phyloP scores from a whole-genome alignment of 192 early-diverging fungal genomes.

The Coemansia sp. region DNA sequence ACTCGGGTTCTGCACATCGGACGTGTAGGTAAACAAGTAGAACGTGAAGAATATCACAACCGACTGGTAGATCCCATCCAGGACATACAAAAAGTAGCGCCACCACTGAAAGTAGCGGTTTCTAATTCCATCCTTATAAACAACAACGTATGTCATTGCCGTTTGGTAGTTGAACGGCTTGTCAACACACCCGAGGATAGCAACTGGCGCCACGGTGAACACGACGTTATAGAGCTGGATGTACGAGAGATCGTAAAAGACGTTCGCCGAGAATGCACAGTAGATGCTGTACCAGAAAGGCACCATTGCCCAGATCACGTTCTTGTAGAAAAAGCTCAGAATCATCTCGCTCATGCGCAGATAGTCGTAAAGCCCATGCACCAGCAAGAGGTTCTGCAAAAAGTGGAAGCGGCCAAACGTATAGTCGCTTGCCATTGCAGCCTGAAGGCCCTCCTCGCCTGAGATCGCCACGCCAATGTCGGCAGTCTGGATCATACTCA shows the following conservation, averaged over 20 bases:
- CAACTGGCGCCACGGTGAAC: conserved; percentile 67
- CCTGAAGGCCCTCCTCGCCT: conserved; percentile 85
- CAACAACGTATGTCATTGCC: conserved; percentile 59
- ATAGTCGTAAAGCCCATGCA: conserved; percentile 93
- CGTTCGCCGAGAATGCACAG: conserved; percentile 85
- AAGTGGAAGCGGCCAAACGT: conserved; percentile 90
- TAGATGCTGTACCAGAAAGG: conserved; percentile 95
- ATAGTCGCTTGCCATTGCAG: conserved; percentile 94
- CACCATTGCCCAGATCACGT: conserved; percentile 88
- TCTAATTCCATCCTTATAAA: conserved; percentile 85
- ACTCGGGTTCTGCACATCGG: conserved; percentile 51
- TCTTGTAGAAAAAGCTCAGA: conserved; percentile 96
- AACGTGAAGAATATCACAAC: conserved; percentile 81
- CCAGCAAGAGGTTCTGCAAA: conserved; percentile 79
- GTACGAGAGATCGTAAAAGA: conserved; percentile 93
- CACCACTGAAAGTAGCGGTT: conserved; percentile 79
- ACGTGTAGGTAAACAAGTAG: conserved; percentile 60
- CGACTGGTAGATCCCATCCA: conserved; percentile 93
- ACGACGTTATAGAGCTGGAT: conserved; percentile 85
- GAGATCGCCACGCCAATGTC: conserved; percentile 80
- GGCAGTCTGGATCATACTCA: conserved; percentile 96
- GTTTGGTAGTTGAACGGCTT: conserved; percentile 53
- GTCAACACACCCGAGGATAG: conserved; percentile 60
- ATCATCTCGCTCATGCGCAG: conserved; percentile 87
- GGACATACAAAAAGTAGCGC: conserved; percentile 83